Base-by-base conservation (phyloP, 352 stramenopile genomes). In the Globisporangium yorkense region DNA sequence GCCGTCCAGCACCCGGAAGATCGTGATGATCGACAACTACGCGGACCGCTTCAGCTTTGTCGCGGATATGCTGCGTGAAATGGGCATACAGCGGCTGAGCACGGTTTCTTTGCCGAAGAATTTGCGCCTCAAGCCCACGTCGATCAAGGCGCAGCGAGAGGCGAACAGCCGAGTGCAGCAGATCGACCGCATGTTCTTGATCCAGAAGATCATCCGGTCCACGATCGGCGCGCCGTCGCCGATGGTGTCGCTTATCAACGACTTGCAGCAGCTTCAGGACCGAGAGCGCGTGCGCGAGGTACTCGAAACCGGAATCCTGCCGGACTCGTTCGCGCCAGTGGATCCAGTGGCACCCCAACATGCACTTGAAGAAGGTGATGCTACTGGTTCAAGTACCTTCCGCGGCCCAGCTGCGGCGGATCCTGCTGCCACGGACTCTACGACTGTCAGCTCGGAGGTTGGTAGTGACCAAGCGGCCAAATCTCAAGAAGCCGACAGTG, bases 161-260 rank as follows among this genome's bases (percentile, higher is more conserved):
- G 71, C 76, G 1, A 64, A 59, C 12, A 44, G 53, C 18, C 85
- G 77, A 44, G 54, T 94, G 20, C 69, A 86, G 49, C 82, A 92
- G 56, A 81, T 92, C 21, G 84, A 94, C 27, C 74, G 73, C 5
- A 82, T 94, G 74, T 81, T 70, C 85, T 61, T 71, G 84, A 52
- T 67, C n/a, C 50, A 63, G 41, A 29, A 74, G 67, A 35, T 65
- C 15, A 65, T 67, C 39, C 56, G 50, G 7, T 46, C 41, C 12
- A 67, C 76, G 40, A 51, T 57, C 20, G 46, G 50, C 9, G 31
- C 51, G 21, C 51, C 40, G n/a, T 55, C 63, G n/a, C 64, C 72
- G 27, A 56, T 56, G 33, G 31, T 64, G 18, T 61, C 70, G 12
- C 60, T 84, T 21, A 61, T 87, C n/a, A 71, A 74, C 29, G 63